These are phyloP conservation scores for Cladophialophora psammophila DNA, from an alignment of 2,329 filamentous ascomycete species.

Conservation along the genomic window DNA sequence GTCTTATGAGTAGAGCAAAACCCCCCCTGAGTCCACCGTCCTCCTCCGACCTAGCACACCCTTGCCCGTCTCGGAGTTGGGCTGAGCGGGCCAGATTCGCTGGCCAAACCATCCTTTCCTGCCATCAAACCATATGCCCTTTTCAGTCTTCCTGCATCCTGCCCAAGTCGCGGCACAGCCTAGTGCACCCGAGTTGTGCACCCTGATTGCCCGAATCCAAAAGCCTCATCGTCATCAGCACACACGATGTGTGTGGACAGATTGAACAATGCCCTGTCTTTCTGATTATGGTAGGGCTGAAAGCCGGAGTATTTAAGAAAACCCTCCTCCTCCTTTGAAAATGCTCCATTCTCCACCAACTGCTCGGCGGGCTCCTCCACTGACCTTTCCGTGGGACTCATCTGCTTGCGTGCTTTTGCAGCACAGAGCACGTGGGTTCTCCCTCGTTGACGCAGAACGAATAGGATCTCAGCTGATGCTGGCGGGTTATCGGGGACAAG, in stretches of 20 bases:
- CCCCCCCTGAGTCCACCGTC: conserved; percentile 8
- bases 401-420: not conserved
- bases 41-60: conserved; percentile 6
- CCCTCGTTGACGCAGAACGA: conserved; percentile 1
- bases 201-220: conserved; percentile 16
- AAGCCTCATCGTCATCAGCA: conserved; percentile 21
- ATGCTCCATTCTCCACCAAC: conserved; percentile 11
- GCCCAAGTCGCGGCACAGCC: conserved; percentile 17
- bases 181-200: conserved; percentile 19
- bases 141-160: conserved; percentile 20
- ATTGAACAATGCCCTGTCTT: conserved; percentile 2
- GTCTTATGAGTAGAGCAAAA: conserved; percentile 16
- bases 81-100: conserved; percentile 25
- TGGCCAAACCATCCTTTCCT: conserved; percentile 29
- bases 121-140: conserved; percentile 7
- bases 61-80: conserved; percentile 6
- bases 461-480: conserved; percentile 12
- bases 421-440: not conserved
- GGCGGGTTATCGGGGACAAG: not conserved
- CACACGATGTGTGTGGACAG: conserved; percentile 15
- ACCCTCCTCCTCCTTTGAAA: conserved; percentile 11
- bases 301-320: conserved; percentile 16
- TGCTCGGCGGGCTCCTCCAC: conserved; percentile 6
- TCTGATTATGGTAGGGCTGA: conserved; percentile 20
- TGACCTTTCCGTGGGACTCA: conserved; percentile 7